phyloP scores from a whole-genome alignment of 1,284 basidiomycete genomes.

The Athelia sp. region DNA sequence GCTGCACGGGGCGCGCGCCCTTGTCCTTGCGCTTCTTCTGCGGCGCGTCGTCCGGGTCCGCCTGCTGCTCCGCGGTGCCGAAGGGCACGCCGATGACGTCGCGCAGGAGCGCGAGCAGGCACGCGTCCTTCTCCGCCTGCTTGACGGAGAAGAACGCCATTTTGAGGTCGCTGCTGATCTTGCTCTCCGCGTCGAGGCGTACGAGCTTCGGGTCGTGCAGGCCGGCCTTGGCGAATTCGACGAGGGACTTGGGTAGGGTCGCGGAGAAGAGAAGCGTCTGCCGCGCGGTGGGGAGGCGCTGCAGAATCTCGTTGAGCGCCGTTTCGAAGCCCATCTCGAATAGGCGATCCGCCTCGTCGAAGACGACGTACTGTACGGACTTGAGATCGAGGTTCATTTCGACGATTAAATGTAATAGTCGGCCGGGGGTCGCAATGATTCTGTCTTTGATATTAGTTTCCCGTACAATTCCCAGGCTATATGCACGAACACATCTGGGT shows the following conservation, averaged over 20 bases:
- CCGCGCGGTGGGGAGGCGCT: conserved; percentile 79
- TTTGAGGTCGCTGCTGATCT: conserved; percentile 90
- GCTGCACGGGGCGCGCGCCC: conserved; percentile 44
- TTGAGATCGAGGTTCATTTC: conserved; percentile 97
- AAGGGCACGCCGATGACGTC: conserved; percentile 85
- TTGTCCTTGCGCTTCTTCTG: conserved; percentile 46
- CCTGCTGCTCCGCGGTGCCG: conserved; percentile 27
- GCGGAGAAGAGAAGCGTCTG: conserved; percentile 97
- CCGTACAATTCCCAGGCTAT: too few relatives aligned
- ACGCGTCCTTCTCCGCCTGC: conserved; percentile 92
- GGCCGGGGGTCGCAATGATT: conserved; percentile 96
- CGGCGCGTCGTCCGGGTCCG: conserved; percentile 21
- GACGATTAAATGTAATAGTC: conserved; percentile 90
- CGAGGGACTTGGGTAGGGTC: conserved; percentile 91
- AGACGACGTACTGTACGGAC: conserved; percentile 88
- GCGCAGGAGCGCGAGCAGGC: conserved; percentile 78
- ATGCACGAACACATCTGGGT: conserved; percentile 78
- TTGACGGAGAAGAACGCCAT: conserved; percentile 96
- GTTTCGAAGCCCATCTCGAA: conserved; percentile 98
- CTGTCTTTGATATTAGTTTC: conserved; percentile 34
- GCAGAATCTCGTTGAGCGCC: conserved; percentile 87
- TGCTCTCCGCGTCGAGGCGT: conserved; percentile 92
- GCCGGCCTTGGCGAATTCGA: conserved; percentile 97
- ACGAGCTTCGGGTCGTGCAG: conserved; percentile 92
- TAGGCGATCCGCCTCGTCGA: conserved; percentile 96